These are phyloP conservation scores for Melaleuca alternifolia DNA, from an alignment of 345 rosid species.

Conservation along the genomic window DNA sequence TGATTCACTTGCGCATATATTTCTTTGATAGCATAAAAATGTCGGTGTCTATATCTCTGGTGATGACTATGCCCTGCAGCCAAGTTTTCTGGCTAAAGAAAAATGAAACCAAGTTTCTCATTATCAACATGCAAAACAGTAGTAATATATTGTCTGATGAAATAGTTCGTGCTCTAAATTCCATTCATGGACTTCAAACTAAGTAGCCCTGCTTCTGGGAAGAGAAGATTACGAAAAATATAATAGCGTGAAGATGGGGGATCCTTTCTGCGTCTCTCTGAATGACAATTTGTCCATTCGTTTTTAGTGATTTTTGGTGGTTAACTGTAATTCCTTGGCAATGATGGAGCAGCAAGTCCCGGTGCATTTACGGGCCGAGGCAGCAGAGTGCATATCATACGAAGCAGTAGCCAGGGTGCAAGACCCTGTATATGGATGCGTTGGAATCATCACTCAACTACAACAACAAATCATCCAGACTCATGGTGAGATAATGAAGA, in stretches of 20 bases:
- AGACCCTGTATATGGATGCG: constrained; percentile 17
- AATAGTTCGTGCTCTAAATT: not conserved
- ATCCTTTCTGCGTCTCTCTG: not conserved
- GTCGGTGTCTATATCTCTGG: not conserved
- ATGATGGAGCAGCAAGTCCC: constrained; percentile 10
- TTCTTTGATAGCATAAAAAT: not conserved
- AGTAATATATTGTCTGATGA: not conserved
- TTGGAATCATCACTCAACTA: constrained; percentile 2
- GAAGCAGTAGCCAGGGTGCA: constrained; percentile 7
- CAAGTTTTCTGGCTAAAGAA: not conserved
- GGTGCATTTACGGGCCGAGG: not conserved
- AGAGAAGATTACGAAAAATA: not conserved
- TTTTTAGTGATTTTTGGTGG: not conserved
- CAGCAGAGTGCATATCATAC: constrained; percentile 10
- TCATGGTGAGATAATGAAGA: not conserved
- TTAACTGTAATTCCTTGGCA: not conserved
- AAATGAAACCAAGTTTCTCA: not conserved
- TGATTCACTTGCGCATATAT: not conserved
- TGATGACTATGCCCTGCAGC: not conserved
- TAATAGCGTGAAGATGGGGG: not conserved
- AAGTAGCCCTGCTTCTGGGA: not conserved
- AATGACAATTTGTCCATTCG: not conserved
- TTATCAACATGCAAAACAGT: not conserved
- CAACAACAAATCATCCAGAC: constrained; percentile 9
- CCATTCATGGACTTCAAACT: not conserved